phyloP scores from a whole-genome alignment of 2,329 filamentous ascomycete species.

The Bipolaris victoriae region DNA sequence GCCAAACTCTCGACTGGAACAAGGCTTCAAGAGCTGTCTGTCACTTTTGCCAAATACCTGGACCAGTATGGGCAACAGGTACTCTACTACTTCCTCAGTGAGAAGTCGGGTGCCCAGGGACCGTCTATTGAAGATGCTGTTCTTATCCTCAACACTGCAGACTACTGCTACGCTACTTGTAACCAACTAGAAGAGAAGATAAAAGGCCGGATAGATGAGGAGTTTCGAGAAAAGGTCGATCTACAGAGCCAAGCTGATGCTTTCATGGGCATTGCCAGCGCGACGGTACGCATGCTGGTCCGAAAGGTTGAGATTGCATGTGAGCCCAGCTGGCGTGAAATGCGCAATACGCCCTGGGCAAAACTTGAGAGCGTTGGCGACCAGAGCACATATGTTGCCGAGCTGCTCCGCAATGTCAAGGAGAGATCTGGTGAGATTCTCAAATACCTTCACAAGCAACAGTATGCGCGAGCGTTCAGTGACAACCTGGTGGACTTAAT shows the following conservation, averaged over 20 bases:
- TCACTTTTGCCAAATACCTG: conserved; percentile 86
- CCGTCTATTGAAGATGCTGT: conserved; percentile 77
- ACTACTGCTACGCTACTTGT: conserved; percentile 95
- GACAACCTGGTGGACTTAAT: conserved; percentile 94
- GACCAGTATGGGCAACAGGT: conserved; percentile 96
- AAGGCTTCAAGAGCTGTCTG: conserved; percentile 81
- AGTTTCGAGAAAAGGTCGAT: conserved; percentile 76
- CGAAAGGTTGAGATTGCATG: conserved; percentile 81
- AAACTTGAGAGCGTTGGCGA: conserved; percentile 92
- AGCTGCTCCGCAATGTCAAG: conserved; percentile 77
- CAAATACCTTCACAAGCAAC: conserved; percentile 79
- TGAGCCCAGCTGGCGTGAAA: conserved; percentile 91
- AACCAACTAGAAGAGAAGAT: conserved; percentile 95
- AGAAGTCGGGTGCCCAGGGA: conserved; percentile 61
- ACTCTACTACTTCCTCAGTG: conserved; percentile 72
- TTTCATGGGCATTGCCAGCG: conserved; percentile 92
- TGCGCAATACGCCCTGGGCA: conserved; percentile 95
- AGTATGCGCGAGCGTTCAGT: conserved; percentile 92
- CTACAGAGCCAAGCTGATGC: conserved; percentile 91
- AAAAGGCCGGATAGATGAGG: conserved; percentile 83
- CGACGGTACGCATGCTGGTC: conserved; percentile 82
- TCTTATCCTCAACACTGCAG: conserved; percentile 91
- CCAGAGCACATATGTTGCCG: conserved; percentile 88
- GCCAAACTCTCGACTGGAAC: conserved; percentile 94
- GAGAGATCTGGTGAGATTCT: conserved; percentile 76